Percentiles rank a stretch among this genome's conserved stretches.
Evolutionary conservation across 495 filamentous ascomycete species (phyloP).

Genomic region (Penicillium salamii): DNA sequence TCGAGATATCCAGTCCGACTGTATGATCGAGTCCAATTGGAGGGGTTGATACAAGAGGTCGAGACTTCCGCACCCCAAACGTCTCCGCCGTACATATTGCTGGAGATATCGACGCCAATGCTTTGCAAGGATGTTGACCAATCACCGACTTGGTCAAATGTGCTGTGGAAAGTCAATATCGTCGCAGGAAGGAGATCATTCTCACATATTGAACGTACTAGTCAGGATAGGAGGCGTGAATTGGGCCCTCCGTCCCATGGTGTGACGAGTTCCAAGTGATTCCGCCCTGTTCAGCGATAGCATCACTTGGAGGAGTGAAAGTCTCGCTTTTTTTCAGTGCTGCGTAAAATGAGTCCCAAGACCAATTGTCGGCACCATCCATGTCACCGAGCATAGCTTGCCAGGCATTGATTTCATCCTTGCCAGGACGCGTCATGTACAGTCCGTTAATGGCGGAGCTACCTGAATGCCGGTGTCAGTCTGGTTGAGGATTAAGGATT

Average conservation of each 20-base stretch:
- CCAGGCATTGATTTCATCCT: conserved; percentile 34
- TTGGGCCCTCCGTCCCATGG: conserved; percentile 39
- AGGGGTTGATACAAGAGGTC: conserved; percentile 32
- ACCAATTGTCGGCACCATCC: conserved; percentile 34
- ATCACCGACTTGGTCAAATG: conserved; percentile 30
- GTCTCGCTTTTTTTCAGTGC: conserved; percentile 41
- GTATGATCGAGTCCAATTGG: conserved; percentile 35
- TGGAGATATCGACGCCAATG: conserved; percentile 24
- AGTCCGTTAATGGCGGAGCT: conserved; percentile 37
- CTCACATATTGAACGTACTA: conserved; percentile 17
- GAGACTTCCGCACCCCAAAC: conserved; percentile 30
- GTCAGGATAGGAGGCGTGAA: conserved; percentile 52
- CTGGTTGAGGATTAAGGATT: no score
- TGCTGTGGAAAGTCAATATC: conserved; percentile 16
- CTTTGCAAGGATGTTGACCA: conserved; percentile 22
- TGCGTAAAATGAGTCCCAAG: conserved; percentile 31
- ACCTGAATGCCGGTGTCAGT: conserved; percentile 15
- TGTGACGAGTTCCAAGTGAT: conserved; percentile 34
- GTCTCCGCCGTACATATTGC: conserved; percentile 31
- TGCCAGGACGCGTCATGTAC: conserved; percentile 33
- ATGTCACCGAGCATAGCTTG: conserved; percentile 29
- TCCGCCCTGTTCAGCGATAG: conserved; percentile 34
- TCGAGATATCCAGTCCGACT: conserved; percentile 39
- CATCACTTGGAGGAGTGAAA: conserved; percentile 33
- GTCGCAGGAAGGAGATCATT: background rate